Percentiles rank a stretch among this genome's conserved stretches.
phyloP scores from a whole-genome alignment of 2,329 filamentous ascomycete species.

The Talaromyces marneffei region DNA sequence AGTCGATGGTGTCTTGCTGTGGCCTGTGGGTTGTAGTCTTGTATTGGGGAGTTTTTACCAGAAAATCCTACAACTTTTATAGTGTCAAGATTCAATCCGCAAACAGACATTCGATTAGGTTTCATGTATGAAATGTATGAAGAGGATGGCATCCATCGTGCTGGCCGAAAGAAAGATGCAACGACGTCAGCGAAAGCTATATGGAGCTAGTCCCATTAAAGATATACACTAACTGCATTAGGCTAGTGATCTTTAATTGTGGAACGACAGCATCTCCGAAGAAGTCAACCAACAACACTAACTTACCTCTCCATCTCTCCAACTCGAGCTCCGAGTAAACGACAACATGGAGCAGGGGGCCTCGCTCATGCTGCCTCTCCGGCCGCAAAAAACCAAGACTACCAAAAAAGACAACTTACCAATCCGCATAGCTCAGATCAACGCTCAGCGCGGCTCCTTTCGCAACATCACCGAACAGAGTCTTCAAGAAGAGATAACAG shows the following conservation, averaged over 20 bases:
- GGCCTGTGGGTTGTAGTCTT: no score
- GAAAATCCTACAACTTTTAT: no score
- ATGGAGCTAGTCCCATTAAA: neutral
- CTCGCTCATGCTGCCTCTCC: conserved; percentile 55
- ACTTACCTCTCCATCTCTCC: neutral
- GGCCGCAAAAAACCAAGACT: conserved; percentile 45
- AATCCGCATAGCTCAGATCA: conserved; percentile 72
- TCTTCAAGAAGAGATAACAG: conserved; percentile 62
- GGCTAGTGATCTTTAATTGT: neutral
- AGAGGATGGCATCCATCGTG: neutral
- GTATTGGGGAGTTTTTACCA: no score
- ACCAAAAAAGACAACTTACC: conserved; percentile 57
- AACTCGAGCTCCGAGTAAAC: neutral
- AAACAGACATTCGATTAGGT: no score
- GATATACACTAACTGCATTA: neutral
- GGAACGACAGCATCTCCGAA: neutral
- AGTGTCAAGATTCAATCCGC: no score
- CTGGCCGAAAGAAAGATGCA: neutral
- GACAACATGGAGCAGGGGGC: conserved; percentile 23
- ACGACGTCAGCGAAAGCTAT: neutral
- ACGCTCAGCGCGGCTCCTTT: conserved; percentile 73
- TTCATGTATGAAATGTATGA: no score
- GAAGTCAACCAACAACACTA: neutral
- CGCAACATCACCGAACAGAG: conserved; percentile 69
- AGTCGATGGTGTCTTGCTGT: no score